phyloP scores from a whole-genome alignment of 352 stramenopile genomes.

The Globisporangium parvum region DNA sequence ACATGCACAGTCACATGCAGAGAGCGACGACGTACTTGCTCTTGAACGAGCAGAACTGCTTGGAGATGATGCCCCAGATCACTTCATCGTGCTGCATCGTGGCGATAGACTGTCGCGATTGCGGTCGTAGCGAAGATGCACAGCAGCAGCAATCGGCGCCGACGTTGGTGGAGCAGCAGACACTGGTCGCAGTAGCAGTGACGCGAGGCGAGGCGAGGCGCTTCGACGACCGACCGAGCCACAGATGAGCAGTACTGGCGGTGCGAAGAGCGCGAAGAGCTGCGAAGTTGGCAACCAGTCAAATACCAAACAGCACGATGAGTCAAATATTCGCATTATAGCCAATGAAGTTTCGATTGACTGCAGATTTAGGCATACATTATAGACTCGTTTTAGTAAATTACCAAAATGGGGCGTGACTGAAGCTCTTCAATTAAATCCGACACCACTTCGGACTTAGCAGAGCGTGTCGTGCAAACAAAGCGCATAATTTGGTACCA shows the following conservation, averaged over 20 bases:
- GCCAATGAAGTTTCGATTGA: no score
- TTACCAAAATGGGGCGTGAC: no score
- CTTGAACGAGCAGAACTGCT: conserved; percentile 99
- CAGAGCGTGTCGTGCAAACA: no score
- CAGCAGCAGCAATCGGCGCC: background rate
- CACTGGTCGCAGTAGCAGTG: background rate
- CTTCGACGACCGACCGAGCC: background rate
- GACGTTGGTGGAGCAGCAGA: background rate
- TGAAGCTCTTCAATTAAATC: no score
- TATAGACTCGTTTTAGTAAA: no score
- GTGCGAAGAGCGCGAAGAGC: conserved; percentile 2
- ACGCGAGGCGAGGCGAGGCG: no score
- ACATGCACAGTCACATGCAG: background rate
- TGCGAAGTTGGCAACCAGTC: conserved; percentile 13
- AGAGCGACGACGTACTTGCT: conserved; percentile 66
- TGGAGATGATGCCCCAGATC: conserved; percentile 98
- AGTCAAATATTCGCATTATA: no score
- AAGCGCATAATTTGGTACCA: no score
- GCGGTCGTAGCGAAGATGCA: background rate
- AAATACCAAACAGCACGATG: background rate
- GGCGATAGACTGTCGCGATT: background rate
- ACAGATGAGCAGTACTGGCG: conserved; percentile 2
- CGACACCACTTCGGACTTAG: no score
- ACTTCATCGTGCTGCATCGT: conserved; percentile 97
- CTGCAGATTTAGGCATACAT: no score